Evolutionary conservation across 495 filamentous ascomycete genomes (phyloP), one percentile per base, ranked within the genome.

Genomic region (Penicillium steckii): DNA sequence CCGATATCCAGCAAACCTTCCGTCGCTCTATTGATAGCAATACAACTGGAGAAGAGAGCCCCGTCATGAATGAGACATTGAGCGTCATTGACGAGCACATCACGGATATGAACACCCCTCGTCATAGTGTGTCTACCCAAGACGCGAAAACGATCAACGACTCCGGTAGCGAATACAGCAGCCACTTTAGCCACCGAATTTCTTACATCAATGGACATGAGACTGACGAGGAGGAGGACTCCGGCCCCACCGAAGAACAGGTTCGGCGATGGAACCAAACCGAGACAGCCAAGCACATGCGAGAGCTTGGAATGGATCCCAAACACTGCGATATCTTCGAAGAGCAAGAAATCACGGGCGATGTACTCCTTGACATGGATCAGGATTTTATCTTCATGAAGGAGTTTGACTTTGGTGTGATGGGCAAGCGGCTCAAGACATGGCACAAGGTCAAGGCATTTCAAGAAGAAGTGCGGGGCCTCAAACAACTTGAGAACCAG

Each of bases 1-100:
- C 75, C 33, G 73, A 75, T 40, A 72, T 74, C 15, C 77, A 79
- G 46, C 71, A 73, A 47, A 69, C 76, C 7, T 72, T 77, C 46
- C 72, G 71, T 15, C 63, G 80, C 53, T 66, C 74, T 32, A 62
- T 81, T 22, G 62, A 71, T 55, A 61, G 68, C 53, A 65, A 78
- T 52, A 41, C 70, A 49, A 71, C 68, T 52, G 70, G 72, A 27
- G 73, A 83, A 56, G 80, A 84, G 22, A 92, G 89, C 62, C 89
- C 91, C 3, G 92, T 97, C 22, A 89, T 99, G 77, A 91, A 95
- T 63, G 93, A 99, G 63, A 97, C 95, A 0, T 70, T 99, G 50
- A 96, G 90, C 60, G 95, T 97, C 26, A 99, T 99, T 61, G 83
- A 99, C 61, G 95, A 99, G 69, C 95, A 97, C 65, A 97, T 99